A percentile compares a stretch with the other conserved stretches of the same genome.
These are phyloP conservation scores for Margaritispora aquatica DNA, from an alignment of 495 filamentous ascomycete genomes.

Conservation along the genomic window DNA sequence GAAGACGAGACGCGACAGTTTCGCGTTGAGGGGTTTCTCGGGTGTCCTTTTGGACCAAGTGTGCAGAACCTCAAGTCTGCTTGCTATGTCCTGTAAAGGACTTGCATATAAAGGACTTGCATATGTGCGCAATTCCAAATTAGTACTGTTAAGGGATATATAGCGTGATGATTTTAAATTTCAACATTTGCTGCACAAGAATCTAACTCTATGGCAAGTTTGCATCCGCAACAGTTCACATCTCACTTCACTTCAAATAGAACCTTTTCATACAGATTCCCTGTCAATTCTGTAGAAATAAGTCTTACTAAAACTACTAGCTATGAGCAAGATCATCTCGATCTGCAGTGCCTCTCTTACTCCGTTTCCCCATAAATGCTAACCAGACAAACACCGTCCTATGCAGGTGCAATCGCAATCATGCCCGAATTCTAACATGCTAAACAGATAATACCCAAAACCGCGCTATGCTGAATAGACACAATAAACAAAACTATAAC, in stretches of 20 bases:
- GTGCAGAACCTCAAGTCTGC: too few species aligned
- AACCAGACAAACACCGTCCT: constrained; percentile 5
- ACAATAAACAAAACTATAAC: constrained; percentile 2
- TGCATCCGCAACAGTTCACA: too few species aligned
- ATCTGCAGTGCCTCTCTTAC: too few species aligned
- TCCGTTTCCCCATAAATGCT: constrained; percentile 7
- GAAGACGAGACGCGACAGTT: neutral
- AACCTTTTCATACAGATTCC: neutral
- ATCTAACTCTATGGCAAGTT: too few species aligned
- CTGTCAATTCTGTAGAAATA: neutral
- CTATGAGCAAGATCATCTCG: too few species aligned
- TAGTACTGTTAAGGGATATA: too few species aligned
- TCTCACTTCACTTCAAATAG: too few species aligned
- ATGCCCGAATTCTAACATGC: neutral
- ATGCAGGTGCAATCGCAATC: constrained; percentile 7
- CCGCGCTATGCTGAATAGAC: constrained; percentile 21
- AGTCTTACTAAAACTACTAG: neutral
- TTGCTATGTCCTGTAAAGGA: too few species aligned
- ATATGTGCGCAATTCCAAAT: too few species aligned
- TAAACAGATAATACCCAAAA: constrained; percentile 1
- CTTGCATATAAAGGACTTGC: too few species aligned
- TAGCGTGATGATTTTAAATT: too few species aligned
- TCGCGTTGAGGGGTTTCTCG: neutral
- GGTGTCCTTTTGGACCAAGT: neutral
- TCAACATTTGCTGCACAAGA: too few species aligned